Evolutionary conservation across 306 rosid species (phyloP), one percentile per base, ranked within the genome.

Genomic region (Trichosanthes cucumerina): DNA sequence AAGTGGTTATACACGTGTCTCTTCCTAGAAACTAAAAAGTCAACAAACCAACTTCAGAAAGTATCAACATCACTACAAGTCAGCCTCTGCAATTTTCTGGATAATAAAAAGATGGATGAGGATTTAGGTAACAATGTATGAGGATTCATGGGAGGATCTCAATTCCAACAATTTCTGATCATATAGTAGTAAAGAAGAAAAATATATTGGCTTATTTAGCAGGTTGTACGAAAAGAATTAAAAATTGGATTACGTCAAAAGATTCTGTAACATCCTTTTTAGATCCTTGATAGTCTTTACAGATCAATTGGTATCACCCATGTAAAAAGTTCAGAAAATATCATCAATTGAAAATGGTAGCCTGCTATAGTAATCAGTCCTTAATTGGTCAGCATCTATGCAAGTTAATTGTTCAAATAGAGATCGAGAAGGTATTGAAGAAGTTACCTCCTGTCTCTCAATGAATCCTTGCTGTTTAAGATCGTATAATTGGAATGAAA

Each of bases 401-500:
- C 56, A 43, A 21, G 15, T 21, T 70, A 12, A 43, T 70, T 70
- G 34, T 6, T 71, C 76, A 43, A 41, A 71, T 41, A 68, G 16
- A 12, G 5, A 68, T 64, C 39, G 13, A 66, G 34, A 68, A 39
- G 9, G 75, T n/a, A 16, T 13, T 16, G 38, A 34, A 41, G 38
- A 81, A 78, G 64, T 52, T 85, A 90, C 97, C 96, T 92, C 93
- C 53, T 88, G 83, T 68, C 93, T 88, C 85, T 84, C 88, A 78
- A 92, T 90, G 86, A 77, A 89, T 21, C 96, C 97, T 83, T 89
- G 96, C 34, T 88, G 93, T 83, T 88, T 90, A 68, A 92, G 91
- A 83, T 92, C 96, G 76, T 92, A 92, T 76, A 92, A 79, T 74
- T 80, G 83, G 88, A 92, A 92, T 73, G 88, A 84, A 92, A 92